Conservation (phyloP, 208 protist species). For the Acanthamoeba castellanii region DNA sequence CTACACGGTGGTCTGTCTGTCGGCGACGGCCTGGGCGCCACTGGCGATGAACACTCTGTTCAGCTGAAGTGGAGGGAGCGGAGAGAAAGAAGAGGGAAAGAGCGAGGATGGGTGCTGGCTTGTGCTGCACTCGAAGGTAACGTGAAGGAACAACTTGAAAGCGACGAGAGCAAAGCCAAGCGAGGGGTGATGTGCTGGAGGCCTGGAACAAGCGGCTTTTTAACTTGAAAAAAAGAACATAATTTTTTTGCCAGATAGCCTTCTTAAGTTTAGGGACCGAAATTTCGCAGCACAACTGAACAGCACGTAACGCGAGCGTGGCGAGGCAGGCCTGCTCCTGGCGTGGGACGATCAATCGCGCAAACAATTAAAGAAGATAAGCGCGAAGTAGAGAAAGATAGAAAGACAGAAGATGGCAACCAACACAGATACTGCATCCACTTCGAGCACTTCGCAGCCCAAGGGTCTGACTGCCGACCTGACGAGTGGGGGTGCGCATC, state of each 20-base stretch:
- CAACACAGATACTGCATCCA: neutral
- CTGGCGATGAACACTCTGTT: neutral
- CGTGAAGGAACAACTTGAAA: neutral
- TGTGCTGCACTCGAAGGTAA: too few species aligned
- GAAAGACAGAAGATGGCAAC: neutral
- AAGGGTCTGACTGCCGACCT: neutral
- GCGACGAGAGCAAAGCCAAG: too few species aligned
- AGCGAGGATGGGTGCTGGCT: neutral
- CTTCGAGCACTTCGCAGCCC: neutral
- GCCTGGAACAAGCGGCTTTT: too few species aligned
- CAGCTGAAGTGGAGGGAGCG: neutral
- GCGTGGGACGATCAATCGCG: too few species aligned
- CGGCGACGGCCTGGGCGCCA: slow-evolving; percentile 4
- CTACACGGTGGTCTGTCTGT: slow-evolving; percentile 36
- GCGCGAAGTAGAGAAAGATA: neutral
- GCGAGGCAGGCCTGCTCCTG: neutral
- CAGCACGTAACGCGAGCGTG: neutral
- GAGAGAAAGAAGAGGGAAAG: neutral
- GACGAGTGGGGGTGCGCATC: slow-evolving; percentile 4
- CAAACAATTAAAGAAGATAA: neutral
- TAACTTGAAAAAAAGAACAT: too few species aligned
- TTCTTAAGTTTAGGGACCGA: neutral
- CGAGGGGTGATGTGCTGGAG: too few species aligned
- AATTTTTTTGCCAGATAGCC: too few species aligned
- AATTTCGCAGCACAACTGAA: neutral